A percentile compares a stretch with the other conserved stretches of the same genome.
Evolutionary conservation across 2,329 filamentous ascomycete species (phyloP).

Genomic region (Colletotrichum sp.): DNA sequence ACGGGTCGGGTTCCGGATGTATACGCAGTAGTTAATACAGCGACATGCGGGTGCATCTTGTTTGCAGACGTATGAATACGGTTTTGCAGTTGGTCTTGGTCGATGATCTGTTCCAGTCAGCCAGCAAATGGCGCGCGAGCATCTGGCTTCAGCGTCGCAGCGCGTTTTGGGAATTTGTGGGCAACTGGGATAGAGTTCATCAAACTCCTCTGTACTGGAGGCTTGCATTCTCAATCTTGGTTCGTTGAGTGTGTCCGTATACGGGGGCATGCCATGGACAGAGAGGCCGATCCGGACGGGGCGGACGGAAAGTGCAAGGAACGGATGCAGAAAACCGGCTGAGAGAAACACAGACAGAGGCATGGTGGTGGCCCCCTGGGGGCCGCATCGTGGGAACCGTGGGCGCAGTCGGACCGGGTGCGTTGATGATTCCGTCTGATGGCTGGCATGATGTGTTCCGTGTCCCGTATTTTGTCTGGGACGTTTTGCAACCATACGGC

Average conservation of each 20-base stretch:
- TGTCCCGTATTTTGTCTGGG: background rate
- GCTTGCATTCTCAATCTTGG: background rate
- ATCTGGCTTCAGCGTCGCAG: background rate
- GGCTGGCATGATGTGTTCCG: background rate
- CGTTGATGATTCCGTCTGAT: background rate
- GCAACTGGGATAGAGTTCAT: slow-evolving; percentile 12
- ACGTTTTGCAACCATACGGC: background rate
- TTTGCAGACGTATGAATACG: background rate
- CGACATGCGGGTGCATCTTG: background rate
- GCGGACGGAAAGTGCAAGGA: background rate
- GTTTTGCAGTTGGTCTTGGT: background rate
- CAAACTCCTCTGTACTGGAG: background rate
- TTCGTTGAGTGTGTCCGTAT: background rate
- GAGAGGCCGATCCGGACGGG: background rate
- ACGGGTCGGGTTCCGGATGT: background rate
- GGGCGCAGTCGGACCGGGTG: background rate
- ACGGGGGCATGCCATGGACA: background rate
- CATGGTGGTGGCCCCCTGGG: background rate
- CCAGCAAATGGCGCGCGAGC: background rate
- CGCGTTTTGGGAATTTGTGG: background rate
- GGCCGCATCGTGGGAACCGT: background rate
- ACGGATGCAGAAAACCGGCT: background rate
- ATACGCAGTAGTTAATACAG: background rate
- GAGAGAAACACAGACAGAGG: background rate
- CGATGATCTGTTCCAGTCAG: background rate